phyloP scores from a whole-genome alignment of 2,329 filamentous ascomycete genomes.

The Exophiala aquamarina region DNA sequence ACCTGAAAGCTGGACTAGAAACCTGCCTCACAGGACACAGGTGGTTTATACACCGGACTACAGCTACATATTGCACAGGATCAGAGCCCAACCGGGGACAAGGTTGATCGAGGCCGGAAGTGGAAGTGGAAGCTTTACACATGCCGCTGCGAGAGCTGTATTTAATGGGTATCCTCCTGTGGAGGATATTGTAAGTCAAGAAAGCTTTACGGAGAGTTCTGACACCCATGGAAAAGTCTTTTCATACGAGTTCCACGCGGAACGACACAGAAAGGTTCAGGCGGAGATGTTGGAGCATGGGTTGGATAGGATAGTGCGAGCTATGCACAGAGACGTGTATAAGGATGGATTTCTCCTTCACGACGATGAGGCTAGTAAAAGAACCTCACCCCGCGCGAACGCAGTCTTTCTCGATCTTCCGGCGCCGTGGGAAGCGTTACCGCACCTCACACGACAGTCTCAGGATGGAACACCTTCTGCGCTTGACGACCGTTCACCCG shows the following conservation, averaged over 20 bases:
- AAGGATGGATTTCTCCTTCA: constrained; percentile 46
- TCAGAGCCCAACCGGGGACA: constrained; percentile 47
- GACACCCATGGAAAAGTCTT: constrained; percentile 43
- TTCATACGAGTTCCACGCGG: constrained; percentile 52
- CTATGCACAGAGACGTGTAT: constrained; percentile 52
- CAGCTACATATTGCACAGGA: constrained; percentile 51
- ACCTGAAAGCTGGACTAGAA: constrained; percentile 51
- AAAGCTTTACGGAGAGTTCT: not conserved
- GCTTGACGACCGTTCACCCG: constrained; percentile 69
- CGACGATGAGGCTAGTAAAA: constrained; percentile 21
- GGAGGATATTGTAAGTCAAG: constrained; percentile 22
- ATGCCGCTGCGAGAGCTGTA: constrained; percentile 50
- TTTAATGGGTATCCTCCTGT: constrained; percentile 39
- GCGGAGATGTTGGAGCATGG: constrained; percentile 46
- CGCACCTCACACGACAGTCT: constrained; percentile 44
- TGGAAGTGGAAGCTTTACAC: constrained; percentile 53
- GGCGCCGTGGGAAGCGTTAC: constrained; percentile 51
- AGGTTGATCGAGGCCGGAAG: constrained; percentile 53
- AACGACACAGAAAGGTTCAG: constrained; percentile 41
- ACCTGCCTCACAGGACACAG: constrained; percentile 53
- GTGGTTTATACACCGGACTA: constrained; percentile 56
- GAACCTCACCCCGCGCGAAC: constrained; percentile 43
- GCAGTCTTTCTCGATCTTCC: constrained; percentile 53
- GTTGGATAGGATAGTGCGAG: constrained; percentile 43
- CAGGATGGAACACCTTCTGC: constrained; percentile 42